Evolutionary conservation across 768 basidiomycete genomes (phyloP).

Genomic region (Leccinellum albellum): DNA sequence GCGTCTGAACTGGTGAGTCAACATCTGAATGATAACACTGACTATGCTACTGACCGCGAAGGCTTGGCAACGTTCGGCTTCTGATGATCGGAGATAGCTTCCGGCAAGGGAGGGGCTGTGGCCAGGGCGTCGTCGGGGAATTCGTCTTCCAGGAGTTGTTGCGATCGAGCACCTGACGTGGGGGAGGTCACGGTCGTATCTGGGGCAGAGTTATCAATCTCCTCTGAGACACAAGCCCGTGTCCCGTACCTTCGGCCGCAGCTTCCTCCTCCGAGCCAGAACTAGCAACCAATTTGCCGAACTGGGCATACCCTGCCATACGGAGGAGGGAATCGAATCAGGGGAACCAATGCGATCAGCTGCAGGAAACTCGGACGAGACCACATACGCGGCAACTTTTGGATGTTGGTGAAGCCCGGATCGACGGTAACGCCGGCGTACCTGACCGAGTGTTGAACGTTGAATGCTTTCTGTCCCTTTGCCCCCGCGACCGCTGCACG

Average conservation of each 20-base stretch:
- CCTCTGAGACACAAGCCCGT: not conserved
- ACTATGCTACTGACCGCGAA: slow-evolving; percentile 44
- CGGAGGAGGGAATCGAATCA: not conserved
- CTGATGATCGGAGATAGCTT: slow-evolving; percentile 1
- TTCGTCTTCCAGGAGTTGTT: slow-evolving; percentile 24
- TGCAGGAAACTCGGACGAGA: not conserved
- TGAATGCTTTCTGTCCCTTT: not conserved
- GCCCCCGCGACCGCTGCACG: not conserved
- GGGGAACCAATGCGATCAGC: not conserved
- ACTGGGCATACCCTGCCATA: slow-evolving; percentile 60
- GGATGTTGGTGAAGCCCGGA: slow-evolving; percentile 68
- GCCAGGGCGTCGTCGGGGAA: slow-evolving; percentile 60
- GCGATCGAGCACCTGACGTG: slow-evolving; percentile 3
- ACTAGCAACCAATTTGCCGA: slow-evolving; percentile 47
- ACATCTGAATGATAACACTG: not conserved
- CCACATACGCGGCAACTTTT: slow-evolving; percentile 66
- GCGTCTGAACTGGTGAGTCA: slow-evolving; percentile 26
- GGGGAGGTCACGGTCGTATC: slow-evolving; percentile 10
- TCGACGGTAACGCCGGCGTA: slow-evolving; percentile 75
- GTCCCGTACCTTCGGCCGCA: slow-evolving; percentile 15
- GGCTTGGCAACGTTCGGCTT: slow-evolving; percentile 36
- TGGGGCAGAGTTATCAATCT: not conserved
- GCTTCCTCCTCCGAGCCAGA: slow-evolving; percentile 26
- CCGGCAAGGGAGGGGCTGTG: slow-evolving; percentile 55
- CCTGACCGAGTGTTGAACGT: slow-evolving; percentile 39